Evolutionary conservation across 73 alveolate genomes (phyloP).

Genomic region (Symbiodinium natans): DNA sequence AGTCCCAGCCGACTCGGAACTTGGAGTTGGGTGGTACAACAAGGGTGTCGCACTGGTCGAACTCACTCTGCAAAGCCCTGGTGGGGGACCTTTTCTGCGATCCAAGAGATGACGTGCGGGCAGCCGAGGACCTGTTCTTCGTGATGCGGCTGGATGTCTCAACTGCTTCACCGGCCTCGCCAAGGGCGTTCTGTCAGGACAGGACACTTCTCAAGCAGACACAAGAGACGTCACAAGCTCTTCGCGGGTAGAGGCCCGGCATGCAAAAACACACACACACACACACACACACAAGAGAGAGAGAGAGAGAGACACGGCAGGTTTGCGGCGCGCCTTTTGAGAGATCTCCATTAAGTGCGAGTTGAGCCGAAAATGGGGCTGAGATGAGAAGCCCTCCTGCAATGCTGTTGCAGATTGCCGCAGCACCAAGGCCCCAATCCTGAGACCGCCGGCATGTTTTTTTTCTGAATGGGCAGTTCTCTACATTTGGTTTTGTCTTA

Average conservation of each 20-base stretch:
- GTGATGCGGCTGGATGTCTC: background rate
- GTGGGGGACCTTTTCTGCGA: background rate
- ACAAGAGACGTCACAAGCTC: too few relatives aligned
- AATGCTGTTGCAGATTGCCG: background rate
- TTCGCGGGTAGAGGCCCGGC: too few relatives aligned
- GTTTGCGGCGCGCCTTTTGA: background rate
- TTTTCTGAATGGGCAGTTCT: too few relatives aligned
- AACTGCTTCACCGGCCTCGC: background rate
- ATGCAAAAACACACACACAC: too few relatives aligned
- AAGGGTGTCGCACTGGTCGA: background rate
- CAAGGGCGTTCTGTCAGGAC: background rate
- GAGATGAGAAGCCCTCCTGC: background rate
- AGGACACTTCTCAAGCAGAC: too few relatives aligned
- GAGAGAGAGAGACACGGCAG: too few relatives aligned
- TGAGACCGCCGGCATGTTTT: too few relatives aligned
- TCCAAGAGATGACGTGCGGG: background rate
- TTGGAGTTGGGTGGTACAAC: background rate
- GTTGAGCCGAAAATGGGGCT: background rate
- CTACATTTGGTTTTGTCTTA: too few relatives aligned
- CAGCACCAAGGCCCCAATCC: background rate
- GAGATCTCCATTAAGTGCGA: background rate
- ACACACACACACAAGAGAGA: too few relatives aligned
- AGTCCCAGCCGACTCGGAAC: conserved; percentile 20
- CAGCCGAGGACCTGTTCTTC: background rate
- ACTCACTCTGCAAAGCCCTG: background rate